Conservation (phyloP, 2,329 filamentous ascomycete genomes). For the Colletotrichum karsti region DNA sequence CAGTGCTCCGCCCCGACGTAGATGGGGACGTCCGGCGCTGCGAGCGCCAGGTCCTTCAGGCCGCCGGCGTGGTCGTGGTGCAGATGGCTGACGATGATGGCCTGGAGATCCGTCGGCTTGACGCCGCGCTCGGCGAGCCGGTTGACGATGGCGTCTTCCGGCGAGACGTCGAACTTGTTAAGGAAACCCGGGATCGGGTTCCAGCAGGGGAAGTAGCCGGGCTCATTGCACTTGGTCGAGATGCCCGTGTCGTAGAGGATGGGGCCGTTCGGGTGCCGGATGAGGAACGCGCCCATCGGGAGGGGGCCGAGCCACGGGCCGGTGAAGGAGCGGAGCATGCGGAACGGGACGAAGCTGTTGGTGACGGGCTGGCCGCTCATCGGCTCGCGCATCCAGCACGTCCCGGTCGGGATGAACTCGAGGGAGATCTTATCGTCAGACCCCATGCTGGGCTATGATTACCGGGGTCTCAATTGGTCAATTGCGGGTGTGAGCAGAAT, state of each 20-base stretch:
- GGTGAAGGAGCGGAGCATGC: constrained; percentile 31
- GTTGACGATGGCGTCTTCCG: constrained; percentile 30
- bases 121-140: constrained; percentile 30
- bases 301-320: constrained; percentile 31
- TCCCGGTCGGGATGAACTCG: constrained; percentile 33
- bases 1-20: constrained; percentile 37
- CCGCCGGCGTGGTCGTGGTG: constrained; percentile 38
- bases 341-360: constrained; percentile 30
- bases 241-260: constrained; percentile 36
- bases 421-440: constrained; percentile 3
- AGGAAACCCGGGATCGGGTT: constrained; percentile 25
- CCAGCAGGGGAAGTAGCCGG: constrained; percentile 33
- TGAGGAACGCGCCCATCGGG: constrained; percentile 33
- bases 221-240: constrained; percentile 30
- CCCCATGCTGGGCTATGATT: not conserved
- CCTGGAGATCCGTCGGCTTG: constrained; percentile 34
- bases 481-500: too few relatives aligned
- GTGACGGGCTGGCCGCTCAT: constrained; percentile 30
- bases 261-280: constrained; percentile 31
- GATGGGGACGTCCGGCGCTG: constrained; percentile 36
- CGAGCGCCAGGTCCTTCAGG: constrained; percentile 34
- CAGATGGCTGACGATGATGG: constrained; percentile 37
- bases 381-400: constrained; percentile 28
- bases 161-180: constrained; percentile 18
- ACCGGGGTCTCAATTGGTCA: not conserved